Evolutionary conservation across 805 yeast genomes (phyloP), one percentile per base, ranked within the genome.

Genomic region (Candida andamanensis): DNA sequence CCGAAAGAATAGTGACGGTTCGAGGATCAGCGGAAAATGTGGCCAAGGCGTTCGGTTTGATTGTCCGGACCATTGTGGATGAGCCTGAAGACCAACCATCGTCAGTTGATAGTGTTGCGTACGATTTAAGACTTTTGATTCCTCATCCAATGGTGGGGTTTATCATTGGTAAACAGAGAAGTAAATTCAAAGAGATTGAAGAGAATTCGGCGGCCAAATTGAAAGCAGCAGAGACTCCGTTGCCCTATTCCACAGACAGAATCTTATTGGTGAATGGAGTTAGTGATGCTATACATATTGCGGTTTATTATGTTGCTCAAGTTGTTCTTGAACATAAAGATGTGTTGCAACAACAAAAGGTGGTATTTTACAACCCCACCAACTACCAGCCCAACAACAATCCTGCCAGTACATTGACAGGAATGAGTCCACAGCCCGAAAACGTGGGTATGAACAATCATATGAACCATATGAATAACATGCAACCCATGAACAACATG

Each of bases 251-350:
- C 1, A 84, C 87, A 11, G 95, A 86, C 52, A 68, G 95, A 37
- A 65, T 82, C 14, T 60, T 86, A 29, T 67, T 77, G 15, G 71
- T 85, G 6, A 63, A 71, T 4, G 95, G 95, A 5, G 90, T 83
- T 10, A 86, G 87, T 1, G 95, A 85, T 58, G 87, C 95, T 2
- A 74, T 86, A 25, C 94, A 84, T 50, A 83, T 85, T 44, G 95
- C 95, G 7, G 66, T 78, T 0, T 84, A 80, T 55, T 81, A 80
- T 50, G 69, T 83, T 35, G 78, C 83, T 1, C 82, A 78, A 52
- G 80, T 83, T 3, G 67, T 80, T 33, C 50, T 77, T 31, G 80
- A 77, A 41, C 80, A 78, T 48, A 71, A 72, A 39, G 76, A 71
- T 40, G 43, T 56, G 18, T 58, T 65, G 33, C 69, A 74, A 42